Conservation (phyloP, 345 rosid species). For the Lepidium aucheri region DNA sequence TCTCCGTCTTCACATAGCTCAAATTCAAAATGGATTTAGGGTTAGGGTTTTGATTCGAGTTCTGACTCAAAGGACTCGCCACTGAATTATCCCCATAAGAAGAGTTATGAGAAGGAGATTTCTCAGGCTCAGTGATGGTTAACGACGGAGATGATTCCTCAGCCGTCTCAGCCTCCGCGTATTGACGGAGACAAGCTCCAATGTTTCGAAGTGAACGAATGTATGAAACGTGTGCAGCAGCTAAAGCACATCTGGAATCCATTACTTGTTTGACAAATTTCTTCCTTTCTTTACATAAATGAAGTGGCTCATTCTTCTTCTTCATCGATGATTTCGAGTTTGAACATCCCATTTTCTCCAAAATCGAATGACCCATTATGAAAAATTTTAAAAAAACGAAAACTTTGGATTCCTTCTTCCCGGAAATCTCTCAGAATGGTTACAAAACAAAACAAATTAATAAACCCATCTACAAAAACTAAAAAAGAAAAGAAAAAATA, state of each 20-base stretch:
- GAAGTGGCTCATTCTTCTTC: constrained; percentile 45
- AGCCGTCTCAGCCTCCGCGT: constrained; percentile 62
- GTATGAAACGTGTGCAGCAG: constrained; percentile 92
- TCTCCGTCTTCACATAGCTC: constrained; percentile 48
- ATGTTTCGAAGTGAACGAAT: constrained; percentile 60
- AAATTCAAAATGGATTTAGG: constrained; percentile 33
- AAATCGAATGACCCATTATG: constrained; percentile 11
- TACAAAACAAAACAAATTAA: not conserved
- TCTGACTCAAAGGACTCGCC: constrained; percentile 42
- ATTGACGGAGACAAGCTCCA: constrained; percentile 69
- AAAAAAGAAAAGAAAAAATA: not conserved
- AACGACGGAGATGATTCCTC: constrained; percentile 49
- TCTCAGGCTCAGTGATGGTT: constrained; percentile 66
- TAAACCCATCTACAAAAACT: not conserved
- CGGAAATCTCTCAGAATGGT: constrained; percentile 13
- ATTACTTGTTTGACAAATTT: constrained; percentile 69
- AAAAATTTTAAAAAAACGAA: not conserved
- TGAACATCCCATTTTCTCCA: constrained; percentile 56
- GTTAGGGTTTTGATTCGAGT: constrained; percentile 31
- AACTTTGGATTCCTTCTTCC: not conserved
- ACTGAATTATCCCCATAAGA: constrained; percentile 53
- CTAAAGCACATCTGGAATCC: constrained; percentile 68
- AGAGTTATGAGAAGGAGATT: constrained; percentile 62
- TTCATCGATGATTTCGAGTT: constrained; percentile 48
- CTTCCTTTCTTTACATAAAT: constrained; percentile 66